Conservation (phyloP, 352 stramenopile genomes). For the Phytophthora pini region DNA sequence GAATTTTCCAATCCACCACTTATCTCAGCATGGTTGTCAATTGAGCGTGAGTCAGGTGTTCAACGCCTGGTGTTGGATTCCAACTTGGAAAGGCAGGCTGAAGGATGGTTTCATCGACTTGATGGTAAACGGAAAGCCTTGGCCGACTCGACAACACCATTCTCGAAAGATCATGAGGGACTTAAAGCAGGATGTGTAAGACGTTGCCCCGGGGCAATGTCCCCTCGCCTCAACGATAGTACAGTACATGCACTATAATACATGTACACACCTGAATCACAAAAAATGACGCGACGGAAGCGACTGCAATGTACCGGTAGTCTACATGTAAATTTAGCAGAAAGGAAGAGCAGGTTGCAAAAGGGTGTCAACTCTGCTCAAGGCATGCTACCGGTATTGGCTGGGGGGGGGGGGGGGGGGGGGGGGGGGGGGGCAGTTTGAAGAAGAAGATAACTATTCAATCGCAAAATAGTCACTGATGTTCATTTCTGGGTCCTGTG, state of each 20-base stretch:
- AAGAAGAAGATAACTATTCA: too few species aligned
- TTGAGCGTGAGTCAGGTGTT: constrained; percentile 11
- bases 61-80: background rate
- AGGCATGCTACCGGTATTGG: background rate
- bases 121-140: constrained; percentile 11
- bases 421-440: too few species aligned
- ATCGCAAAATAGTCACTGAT: too few species aligned
- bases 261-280: background rate
- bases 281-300: background rate
- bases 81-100: constrained; percentile 8
- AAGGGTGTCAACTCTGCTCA: too few species aligned
- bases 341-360: background rate
- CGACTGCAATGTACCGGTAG: background rate
- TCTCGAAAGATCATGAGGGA: constrained; percentile 21
- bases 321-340: background rate
- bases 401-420: too few species aligned
- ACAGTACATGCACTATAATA: background rate
- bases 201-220: background rate
- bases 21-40: constrained; percentile 2
- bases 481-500: too few species aligned
- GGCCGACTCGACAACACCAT: constrained; percentile 16
- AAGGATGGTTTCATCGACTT: background rate
- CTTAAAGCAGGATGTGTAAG: constrained; percentile 15
- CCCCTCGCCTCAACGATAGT: too few species aligned
- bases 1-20: background rate